Conservation (phyloP, 345 rosid genomes). For the Leavenworthia alabamica region DNA sequence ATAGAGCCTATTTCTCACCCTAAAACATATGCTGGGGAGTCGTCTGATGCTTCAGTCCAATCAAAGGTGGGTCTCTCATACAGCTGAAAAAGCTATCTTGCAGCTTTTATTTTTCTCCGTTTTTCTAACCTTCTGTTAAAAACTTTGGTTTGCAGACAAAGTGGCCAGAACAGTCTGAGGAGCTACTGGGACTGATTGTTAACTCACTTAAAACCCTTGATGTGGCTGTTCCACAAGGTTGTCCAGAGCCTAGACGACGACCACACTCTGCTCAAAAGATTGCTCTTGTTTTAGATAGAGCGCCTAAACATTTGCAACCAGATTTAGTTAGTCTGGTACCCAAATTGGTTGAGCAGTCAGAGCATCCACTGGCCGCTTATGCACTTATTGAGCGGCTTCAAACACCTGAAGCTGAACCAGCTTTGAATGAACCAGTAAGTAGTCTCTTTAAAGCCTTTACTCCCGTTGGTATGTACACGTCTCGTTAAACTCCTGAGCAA, state of each 20-base stretch:
- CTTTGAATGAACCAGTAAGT: conserved; percentile 77
- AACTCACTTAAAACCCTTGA: conserved; percentile 92
- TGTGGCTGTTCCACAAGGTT: conserved; percentile 91
- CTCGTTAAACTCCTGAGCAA: neutral
- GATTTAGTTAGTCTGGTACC: conserved; percentile 95
- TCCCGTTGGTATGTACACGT: neutral
- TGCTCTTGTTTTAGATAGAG: conserved; percentile 87
- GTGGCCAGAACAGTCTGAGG: conserved; percentile 99
- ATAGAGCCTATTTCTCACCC: conserved; percentile 57
- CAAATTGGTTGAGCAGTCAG: conserved; percentile 91
- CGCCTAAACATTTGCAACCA: conserved; percentile 83
- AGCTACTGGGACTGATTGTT: conserved; percentile 89
- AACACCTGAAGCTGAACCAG: conserved; percentile 83
- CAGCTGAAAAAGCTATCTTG: neutral
- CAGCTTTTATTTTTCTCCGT: neutral
- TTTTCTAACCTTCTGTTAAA: conserved; percentile 18
- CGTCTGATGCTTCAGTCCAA: conserved; percentile 49
- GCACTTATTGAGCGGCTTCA: conserved; percentile 83
- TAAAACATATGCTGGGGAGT: conserved; percentile 53
- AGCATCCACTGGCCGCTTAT: conserved; percentile 88
- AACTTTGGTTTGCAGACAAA: conserved; percentile 56
- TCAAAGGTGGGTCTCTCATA: conserved; percentile 53
- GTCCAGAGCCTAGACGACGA: conserved; percentile 89
- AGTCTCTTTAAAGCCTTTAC: conserved; percentile 5
- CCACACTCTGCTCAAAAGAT: conserved; percentile 94